These are phyloP conservation scores for Saprolegnia diclina DNA, from an alignment of 352 stramenopile species.

Conservation along the genomic window DNA sequence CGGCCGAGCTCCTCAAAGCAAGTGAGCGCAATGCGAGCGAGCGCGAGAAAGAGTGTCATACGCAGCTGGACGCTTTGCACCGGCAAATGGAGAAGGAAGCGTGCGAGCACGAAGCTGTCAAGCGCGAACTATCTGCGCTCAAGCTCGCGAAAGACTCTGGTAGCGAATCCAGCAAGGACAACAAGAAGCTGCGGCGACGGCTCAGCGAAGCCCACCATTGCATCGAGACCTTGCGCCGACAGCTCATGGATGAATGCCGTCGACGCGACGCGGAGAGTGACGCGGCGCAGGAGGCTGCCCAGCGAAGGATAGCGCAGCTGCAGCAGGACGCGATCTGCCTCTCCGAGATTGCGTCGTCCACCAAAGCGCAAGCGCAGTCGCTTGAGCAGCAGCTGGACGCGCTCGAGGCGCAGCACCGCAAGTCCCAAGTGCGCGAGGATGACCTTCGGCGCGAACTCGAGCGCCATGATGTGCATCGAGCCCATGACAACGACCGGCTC, in stretches of 20 bases:
- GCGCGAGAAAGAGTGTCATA: constrained; percentile 21
- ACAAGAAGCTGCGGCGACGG: constrained; percentile 25
- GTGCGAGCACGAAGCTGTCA: constrained; percentile 3
- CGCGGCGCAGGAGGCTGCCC: not conserved
- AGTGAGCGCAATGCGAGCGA: constrained; percentile 29
- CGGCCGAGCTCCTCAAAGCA: constrained; percentile 50
- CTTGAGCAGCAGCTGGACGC: constrained; percentile 12
- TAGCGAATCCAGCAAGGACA: constrained; percentile 30
- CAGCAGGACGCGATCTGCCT: constrained; percentile 11
- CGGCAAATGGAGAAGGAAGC: constrained; percentile 30
- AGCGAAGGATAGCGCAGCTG: not conserved
- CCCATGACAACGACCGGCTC: not conserved
- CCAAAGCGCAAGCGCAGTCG: constrained; percentile 1
- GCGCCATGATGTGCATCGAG: not conserved
- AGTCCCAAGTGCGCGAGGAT: constrained; percentile 2
- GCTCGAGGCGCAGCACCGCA: constrained; percentile 10
- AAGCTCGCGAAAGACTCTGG: not conserved
- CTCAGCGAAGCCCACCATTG: constrained; percentile 28
- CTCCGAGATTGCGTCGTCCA: not conserved
- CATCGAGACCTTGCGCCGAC: not conserved
- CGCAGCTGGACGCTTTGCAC: constrained; percentile 10
- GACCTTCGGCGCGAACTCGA: constrained; percentile 6
- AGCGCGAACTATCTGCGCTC: constrained; percentile 21
- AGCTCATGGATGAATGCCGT: constrained; percentile 7
- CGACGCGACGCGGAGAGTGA: not conserved